phyloP scores from a whole-genome alignment of 1,284 basidiomycete genomes.

The Rhodotorula sp. region DNA sequence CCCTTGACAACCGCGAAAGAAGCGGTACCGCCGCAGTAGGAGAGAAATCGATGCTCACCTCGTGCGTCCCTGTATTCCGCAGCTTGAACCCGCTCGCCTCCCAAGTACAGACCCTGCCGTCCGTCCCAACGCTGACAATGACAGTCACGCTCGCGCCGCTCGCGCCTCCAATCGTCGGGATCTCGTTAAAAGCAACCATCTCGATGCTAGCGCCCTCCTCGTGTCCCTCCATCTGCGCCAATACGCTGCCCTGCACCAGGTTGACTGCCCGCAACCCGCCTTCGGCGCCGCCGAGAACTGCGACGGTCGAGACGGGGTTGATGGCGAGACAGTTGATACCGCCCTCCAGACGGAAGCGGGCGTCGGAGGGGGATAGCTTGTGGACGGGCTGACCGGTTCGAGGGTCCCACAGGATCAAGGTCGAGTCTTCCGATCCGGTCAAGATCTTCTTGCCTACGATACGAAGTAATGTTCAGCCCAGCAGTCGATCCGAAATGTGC shows the following conservation, averaged over 20 bases:
- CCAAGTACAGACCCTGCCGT: slow-evolving; percentile 92
- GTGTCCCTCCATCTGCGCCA: slow-evolving; percentile 77
- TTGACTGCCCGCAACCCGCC: slow-evolving; percentile 83
- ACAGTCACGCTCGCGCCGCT: slow-evolving; percentile 54
- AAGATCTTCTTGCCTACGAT: slow-evolving; percentile 75
- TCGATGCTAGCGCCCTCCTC: slow-evolving; percentile 84
- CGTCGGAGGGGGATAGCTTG: slow-evolving; percentile 71
- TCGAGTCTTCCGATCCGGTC: slow-evolving; percentile 79
- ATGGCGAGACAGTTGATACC: slow-evolving; percentile 82
- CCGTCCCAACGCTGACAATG: slow-evolving; percentile 80
- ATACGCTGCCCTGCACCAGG: slow-evolving; percentile 78
- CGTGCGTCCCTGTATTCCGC: slow-evolving; percentile 73
- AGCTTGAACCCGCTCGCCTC: slow-evolving; percentile 81
- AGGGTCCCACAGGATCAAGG: slow-evolving; percentile 89
- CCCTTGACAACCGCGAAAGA: slow-evolving; percentile 62
- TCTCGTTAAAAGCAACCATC: slow-evolving; percentile 75
- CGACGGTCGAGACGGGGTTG: slow-evolving; percentile 78
- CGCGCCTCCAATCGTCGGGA: slow-evolving; percentile 47
- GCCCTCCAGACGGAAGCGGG: slow-evolving; percentile 70
- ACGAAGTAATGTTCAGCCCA: slow-evolving; percentile 9
- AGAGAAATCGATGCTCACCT: slow-evolving; percentile 56
- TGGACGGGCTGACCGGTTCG: slow-evolving; percentile 71
- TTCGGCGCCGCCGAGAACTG: slow-evolving; percentile 78
- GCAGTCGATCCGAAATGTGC: not conserved
- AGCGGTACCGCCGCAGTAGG: slow-evolving; percentile 51